phyloP scores from a whole-genome alignment of 257 asterid genomes.

The Apocynum venetum region DNA sequence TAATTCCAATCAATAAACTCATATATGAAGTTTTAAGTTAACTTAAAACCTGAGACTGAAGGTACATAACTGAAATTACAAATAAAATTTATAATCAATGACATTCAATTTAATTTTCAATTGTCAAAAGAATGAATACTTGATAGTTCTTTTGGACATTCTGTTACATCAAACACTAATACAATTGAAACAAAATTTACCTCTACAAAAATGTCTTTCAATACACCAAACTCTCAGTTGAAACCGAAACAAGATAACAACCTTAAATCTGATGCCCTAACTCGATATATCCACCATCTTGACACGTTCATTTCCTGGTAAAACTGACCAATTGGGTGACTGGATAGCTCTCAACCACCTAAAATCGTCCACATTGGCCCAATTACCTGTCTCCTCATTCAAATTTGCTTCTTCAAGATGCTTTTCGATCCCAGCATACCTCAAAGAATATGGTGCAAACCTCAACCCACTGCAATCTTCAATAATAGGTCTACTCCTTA shows the following conservation, averaged over 20 bases:
- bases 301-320: constrained; percentile 53
- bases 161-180: neutral
- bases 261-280: neutral
- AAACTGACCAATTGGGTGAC: constrained; percentile 81
- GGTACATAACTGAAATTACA: neutral
- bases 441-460: constrained; percentile 72
- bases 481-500: constrained; percentile 85
- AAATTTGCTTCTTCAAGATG: constrained; percentile 70
- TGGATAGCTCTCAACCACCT: constrained; percentile 83
- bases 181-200: constrained; percentile 3
- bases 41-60: neutral
- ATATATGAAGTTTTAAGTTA: neutral
- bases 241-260: neutral
- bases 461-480: constrained; percentile 67
- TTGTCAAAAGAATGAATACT: neutral
- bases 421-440: constrained; percentile 53
- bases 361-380: constrained; percentile 89
- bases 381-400: constrained; percentile 72
- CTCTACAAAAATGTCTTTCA: neutral
- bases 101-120: neutral
- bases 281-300: constrained; percentile 34
- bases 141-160: neutral
- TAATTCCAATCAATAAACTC: neutral
- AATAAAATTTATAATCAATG: neutral
- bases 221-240: neutral